Base-by-base conservation (phyloP, 2,329 filamentous ascomycete species). In the Aureobasidium sp. region DNA sequence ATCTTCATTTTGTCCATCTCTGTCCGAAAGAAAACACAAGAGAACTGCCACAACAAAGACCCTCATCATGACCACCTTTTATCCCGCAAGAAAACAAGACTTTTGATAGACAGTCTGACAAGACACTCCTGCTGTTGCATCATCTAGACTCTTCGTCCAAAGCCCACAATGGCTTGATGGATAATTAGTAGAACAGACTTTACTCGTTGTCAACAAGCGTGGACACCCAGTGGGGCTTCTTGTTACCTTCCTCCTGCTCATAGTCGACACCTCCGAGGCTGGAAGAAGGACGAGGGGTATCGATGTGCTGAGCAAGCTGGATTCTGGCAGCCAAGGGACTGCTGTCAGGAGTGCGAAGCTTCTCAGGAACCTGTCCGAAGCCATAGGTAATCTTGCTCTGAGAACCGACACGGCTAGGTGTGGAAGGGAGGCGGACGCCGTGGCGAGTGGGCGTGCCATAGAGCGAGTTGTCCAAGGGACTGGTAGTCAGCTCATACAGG, bases 61-160 rank as follows among this genome's bases (percentile, higher is more conserved):
- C 37, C 30, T 54, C 37, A 42, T 42, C 52, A 54, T 32, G 32
- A 37, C 52, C 52, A 54, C 52, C 52, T 42, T 30, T 21, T 13
- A 39, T 54, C 52, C 52, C 39, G 52, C 52, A 54, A 42, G 13
- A 52, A 34, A 34, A 54, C 52, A 54, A 54, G 37, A 54, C 39
- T 16, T 42, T 42, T 9, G 37, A 42, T 54, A 44, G 52, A 54
- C 52, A 42, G 37, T 47, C 21, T 42, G 53, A 57, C 53, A 47
- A 39, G 21, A 52, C 39, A 37, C 32, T 32, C 10, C 44, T 34
- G 39, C 39, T 44, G 52, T 21, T 48, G 45, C 42, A 21, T 59
- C 30, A 29, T 34, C 42, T 48, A 55, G 39, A 42, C 52, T 39
- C 16, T 41, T 53, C 34, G 13, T 27, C 25, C 25, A 53, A 41